phyloP scores from a whole-genome alignment of 2,329 filamentous ascomycete species.

The Byssothecium circinans region DNA sequence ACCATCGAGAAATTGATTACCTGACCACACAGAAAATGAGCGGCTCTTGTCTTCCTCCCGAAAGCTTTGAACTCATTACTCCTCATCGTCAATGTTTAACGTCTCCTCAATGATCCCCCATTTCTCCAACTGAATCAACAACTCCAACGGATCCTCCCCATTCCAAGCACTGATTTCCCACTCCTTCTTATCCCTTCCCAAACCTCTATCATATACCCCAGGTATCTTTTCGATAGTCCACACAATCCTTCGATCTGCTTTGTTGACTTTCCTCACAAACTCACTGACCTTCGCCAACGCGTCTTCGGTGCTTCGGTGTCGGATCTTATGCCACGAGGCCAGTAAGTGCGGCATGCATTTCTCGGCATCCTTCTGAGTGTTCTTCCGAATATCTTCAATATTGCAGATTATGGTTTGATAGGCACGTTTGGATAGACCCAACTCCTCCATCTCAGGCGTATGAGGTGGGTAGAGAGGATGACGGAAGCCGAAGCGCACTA shows the following conservation, averaged over 20 bases:
- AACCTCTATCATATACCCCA: constrained; percentile 19
- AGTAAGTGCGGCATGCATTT: constrained; percentile 9
- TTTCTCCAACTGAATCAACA: constrained; percentile 25
- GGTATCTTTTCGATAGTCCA: constrained; percentile 32
- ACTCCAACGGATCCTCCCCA: constrained; percentile 23
- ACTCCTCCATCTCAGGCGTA: constrained; percentile 26
- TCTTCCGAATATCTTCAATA: constrained; percentile 19
- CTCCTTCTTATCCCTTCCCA: constrained; percentile 19
- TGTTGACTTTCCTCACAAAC: constrained; percentile 25
- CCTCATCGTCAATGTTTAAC: constrained; percentile 22
- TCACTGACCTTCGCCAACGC: constrained; percentile 21
- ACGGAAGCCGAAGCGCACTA: constrained; percentile 25
- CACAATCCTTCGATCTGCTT: constrained; percentile 16
- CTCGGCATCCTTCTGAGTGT: constrained; percentile 1
- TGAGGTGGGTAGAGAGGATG: constrained; percentile 27
- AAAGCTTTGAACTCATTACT: constrained; percentile 13
- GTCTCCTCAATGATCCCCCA: constrained; percentile 28
- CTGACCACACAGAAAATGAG: too few relatives aligned
- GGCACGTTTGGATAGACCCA: constrained; percentile 19
- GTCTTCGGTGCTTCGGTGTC: constrained; percentile 16
- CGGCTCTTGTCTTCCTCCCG: too few relatives aligned
- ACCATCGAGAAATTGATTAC: too few relatives aligned
- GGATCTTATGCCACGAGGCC: constrained; percentile 14
- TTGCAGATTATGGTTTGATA: constrained; percentile 18
- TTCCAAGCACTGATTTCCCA: constrained; percentile 33